phyloP scores from a whole-genome alignment of 1,284 basidiomycete species.

The Ustilago trichophora region DNA sequence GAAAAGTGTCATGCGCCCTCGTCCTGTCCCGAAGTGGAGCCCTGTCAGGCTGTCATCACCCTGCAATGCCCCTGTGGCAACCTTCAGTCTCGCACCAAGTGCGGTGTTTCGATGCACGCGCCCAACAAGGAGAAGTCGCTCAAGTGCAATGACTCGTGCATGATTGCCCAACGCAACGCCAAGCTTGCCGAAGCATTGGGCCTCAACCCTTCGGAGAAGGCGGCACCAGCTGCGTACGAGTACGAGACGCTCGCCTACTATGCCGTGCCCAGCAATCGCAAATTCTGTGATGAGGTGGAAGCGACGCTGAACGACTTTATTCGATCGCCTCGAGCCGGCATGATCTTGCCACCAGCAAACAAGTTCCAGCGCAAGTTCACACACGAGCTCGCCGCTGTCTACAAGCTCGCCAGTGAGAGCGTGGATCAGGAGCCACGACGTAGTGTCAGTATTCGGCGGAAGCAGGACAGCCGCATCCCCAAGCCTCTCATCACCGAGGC shows the following conservation, averaged over 20 bases:
- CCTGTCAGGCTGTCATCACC: slow-evolving; percentile 59
- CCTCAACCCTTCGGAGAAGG: slow-evolving; percentile 49
- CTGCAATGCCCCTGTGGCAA: slow-evolving; percentile 62
- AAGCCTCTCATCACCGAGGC: slow-evolving; percentile 53
- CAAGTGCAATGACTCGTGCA: slow-evolving; percentile 62
- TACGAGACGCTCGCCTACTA: slow-evolving; percentile 53
- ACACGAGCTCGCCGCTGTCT: slow-evolving; percentile 53
- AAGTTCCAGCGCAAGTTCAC: slow-evolving; percentile 56
- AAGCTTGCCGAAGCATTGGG: slow-evolving; percentile 63
- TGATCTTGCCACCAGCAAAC: slow-evolving; percentile 53
- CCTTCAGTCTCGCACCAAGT: slow-evolving; percentile 51
- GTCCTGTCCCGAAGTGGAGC: slow-evolving; percentile 56
- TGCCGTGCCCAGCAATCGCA: slow-evolving; percentile 43
- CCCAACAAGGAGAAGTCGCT: slow-evolving; percentile 51
- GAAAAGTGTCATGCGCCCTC: slow-evolving; percentile 61
- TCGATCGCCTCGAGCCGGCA: slow-evolving; percentile 55
- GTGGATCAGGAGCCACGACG: slow-evolving; percentile 56
- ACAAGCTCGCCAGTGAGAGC: slow-evolving; percentile 54
- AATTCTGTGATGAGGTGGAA: slow-evolving; percentile 57
- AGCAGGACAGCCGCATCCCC: slow-evolving; percentile 55
- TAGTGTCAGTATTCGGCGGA: slow-evolving; percentile 57
- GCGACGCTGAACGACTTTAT: slow-evolving; percentile 60
- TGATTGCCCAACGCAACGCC: slow-evolving; percentile 63
- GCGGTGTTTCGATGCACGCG: slow-evolving; percentile 47
- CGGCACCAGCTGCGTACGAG: slow-evolving; percentile 43